Base-by-base conservation (phyloP, 305 asterid genomes). In the Andrographis paniculata region DNA sequence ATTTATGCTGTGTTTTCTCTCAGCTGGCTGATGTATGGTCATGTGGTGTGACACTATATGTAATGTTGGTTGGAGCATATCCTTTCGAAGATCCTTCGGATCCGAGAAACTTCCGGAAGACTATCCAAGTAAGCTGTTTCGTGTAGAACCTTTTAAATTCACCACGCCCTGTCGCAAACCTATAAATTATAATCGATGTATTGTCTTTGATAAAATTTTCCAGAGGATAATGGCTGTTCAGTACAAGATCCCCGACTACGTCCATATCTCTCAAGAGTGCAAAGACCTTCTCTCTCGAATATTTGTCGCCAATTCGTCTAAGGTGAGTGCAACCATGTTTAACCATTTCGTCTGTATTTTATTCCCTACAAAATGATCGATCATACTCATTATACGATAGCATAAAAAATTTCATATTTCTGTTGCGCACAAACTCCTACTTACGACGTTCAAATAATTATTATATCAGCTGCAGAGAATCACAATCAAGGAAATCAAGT, bases 1-100 rank as follows among this genome's bases (percentile, higher is more conserved):
- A 36, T 42, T 54, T 42, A 39, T 48, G 22, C 17, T 73, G 60
- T 55, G 53, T 50, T 48, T 38, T 33, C 33, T 16, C 65, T 57
- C 84, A 89, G 98, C 63, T 86, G 73, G 96, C 96, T 67, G 96
- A 89, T 76, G 98, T 89, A 19, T 89, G 96, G 98, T 89, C 98
- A 14, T 86, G 98, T 48, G 98, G 95, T 4, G 98, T 86, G 71
- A 89, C 98, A 1, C 93, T 89, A 14, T 89, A 89, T 60, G 95
- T 89, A 52, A 89, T 89, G 98, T 86, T 89, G 56, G 96, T 89
- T 40, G 96, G 98, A 47, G 98, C 98, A 49, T 89, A 89, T 66
- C 98, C 98, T 53, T 89, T 89, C 55, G 98, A 89, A 73, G 98
- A 89, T 61, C 92, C 73, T 66, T 94, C 82, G 51, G 98, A 89